Conservation (phyloP, 1,284 basidiomycete genomes). For the Malassezia japonica region DNA sequence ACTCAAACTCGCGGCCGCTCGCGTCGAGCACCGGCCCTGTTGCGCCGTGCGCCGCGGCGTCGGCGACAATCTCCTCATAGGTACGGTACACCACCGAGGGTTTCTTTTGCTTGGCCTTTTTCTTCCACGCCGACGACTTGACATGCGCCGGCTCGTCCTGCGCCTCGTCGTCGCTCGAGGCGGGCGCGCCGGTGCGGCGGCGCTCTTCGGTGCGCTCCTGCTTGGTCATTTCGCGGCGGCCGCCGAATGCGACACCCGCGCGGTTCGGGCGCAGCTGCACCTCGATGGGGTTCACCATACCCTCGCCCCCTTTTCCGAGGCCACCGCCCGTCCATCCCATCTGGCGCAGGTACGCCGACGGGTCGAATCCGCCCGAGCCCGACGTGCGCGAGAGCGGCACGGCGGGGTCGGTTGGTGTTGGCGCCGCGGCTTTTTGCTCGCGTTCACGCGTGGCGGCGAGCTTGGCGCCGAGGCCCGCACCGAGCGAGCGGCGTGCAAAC, state of each 20-base stretch:
- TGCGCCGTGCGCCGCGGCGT: constrained; percentile 19
- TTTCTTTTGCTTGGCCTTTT: constrained; percentile 19
- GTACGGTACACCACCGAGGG: constrained; percentile 40
- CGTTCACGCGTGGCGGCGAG: background rate
- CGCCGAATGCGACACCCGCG: constrained; percentile 44
- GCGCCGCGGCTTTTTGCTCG: background rate
- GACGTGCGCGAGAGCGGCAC: constrained; percentile 14
- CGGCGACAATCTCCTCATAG: constrained; percentile 43
- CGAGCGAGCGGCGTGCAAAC: constrained; percentile 1
- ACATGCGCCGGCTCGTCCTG: background rate
- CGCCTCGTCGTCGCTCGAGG: constrained; percentile 27
- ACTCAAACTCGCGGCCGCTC: constrained; percentile 25
- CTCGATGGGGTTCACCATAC: constrained; percentile 44
- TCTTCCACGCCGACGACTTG: constrained; percentile 24
- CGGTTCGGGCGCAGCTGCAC: constrained; percentile 41
- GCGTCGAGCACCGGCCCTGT: constrained; percentile 40
- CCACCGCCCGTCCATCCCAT: constrained; percentile 48
- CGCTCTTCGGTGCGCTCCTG: constrained; percentile 33
- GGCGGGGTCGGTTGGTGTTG: background rate
- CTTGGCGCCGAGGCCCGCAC: constrained; percentile 7
- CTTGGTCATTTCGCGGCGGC: constrained; percentile 41
- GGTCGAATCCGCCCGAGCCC: constrained; percentile 31
- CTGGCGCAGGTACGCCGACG: constrained; percentile 34
- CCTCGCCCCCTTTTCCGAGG: constrained; percentile 38
- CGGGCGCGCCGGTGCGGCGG: constrained; percentile 21